Conservation (phyloP, 192 early-diverging fungal genomes). For the Geranomyces variabilis region DNA sequence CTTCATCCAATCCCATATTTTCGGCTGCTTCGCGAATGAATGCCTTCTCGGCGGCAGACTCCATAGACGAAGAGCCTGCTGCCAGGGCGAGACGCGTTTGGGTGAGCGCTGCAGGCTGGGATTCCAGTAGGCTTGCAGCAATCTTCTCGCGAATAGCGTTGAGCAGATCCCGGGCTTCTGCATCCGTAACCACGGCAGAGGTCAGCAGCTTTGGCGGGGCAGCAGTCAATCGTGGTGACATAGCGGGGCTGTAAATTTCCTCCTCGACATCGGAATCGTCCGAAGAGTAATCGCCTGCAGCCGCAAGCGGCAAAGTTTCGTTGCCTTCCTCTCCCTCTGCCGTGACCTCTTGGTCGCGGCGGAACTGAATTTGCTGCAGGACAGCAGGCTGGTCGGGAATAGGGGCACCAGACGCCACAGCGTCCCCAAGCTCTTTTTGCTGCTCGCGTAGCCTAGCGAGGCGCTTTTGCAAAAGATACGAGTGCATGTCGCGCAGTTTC, state of each 20-base stretch:
- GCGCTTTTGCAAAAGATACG: conserved; percentile 71
- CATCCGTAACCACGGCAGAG: background rate
- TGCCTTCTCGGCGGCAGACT: conserved; percentile 28
- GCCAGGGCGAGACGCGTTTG: conserved; percentile 1
- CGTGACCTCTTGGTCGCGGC: conserved; percentile 18
- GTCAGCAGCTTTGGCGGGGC: background rate
- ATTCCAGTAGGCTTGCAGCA: conserved; percentile 1
- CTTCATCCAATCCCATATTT: conserved; percentile 78
- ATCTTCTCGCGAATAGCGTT: background rate
- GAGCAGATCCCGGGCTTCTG: background rate
- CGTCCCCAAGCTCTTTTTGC: conserved; percentile 27
- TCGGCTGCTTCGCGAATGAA: conserved; percentile 69
- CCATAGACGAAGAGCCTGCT: background rate
- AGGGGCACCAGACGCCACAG: background rate
- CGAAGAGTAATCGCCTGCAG: conserved; percentile 51
- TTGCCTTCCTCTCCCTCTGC: conserved; percentile 36
- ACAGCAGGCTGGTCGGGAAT: background rate
- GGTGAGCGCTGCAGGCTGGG: background rate
- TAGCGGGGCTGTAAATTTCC: conserved; percentile 7
- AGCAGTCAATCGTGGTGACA: background rate
- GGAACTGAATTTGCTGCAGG: conserved; percentile 29
- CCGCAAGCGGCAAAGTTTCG: conserved; percentile 51
- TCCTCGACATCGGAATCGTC: conserved; percentile 57
- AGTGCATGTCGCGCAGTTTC: conserved; percentile 78
- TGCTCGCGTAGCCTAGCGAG: conserved; percentile 69